These are phyloP conservation scores for Periglandula ipomoeae DNA, from an alignment of 2,329 filamentous ascomycete genomes.

Conservation along the genomic window DNA sequence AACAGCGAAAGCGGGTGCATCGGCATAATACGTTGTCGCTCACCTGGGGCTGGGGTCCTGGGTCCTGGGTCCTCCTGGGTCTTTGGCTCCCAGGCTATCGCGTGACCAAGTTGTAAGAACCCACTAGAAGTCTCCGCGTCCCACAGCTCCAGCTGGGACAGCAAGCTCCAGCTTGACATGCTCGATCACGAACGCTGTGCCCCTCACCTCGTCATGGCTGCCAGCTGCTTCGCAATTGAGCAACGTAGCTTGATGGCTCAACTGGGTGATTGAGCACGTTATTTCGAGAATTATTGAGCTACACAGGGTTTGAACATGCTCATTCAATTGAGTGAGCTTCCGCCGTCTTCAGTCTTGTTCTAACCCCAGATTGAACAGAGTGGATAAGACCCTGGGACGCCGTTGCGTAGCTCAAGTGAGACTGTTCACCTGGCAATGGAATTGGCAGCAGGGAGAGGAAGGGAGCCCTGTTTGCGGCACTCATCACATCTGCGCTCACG, in stretches of 20 bases:
- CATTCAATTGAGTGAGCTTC: not conserved
- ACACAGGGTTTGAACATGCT: not conserved
- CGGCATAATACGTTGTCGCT: too few species aligned
- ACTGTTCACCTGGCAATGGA: not conserved
- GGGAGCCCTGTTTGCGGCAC: not conserved
- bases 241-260: not conserved
- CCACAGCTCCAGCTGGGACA: not conserved
- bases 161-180: not conserved
- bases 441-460: not conserved
- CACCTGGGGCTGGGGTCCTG: not conserved
- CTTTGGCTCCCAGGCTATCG: too few species aligned
- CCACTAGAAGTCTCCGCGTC: slow-evolving; percentile 1
- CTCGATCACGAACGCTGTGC: not conserved
- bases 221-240: not conserved
- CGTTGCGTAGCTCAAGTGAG: not conserved
- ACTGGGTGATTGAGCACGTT: not conserved
- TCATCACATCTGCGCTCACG: not conserved
- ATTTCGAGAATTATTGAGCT: not conserved
- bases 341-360: not conserved
- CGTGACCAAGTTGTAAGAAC: slow-evolving; percentile 4
- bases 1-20: too few species aligned
- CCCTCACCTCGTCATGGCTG: not conserved
- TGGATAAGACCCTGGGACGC: not conserved
- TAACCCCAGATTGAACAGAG: not conserved
- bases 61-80: too few species aligned